Base-by-base conservation (phyloP, 192 early-diverging fungal genomes). In the Dimargaris verticillata region DNA sequence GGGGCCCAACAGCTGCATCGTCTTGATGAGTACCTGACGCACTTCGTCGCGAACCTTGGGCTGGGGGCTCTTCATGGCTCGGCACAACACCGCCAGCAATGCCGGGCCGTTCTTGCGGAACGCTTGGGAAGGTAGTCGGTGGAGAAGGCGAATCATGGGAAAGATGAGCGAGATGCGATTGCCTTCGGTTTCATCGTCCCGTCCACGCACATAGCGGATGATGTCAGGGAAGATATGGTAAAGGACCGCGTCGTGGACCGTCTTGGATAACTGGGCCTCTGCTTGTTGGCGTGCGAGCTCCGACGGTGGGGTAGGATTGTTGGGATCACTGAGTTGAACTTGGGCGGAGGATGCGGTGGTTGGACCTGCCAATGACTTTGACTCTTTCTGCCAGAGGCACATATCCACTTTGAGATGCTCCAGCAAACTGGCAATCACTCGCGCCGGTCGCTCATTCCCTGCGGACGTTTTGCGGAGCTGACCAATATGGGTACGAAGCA, bases 161-260 rank as follows among this genome's bases (percentile, higher is more conserved):
- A 96, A 64, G 1, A 91, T 89, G 13, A 99, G 68, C 1, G 93
- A 93, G 0, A 95, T 79, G 54, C 97, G 86, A 10, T 88, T 64
- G 17, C 75, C 78, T 41, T 95, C 71, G 52, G 79, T 88, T 17
- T 89, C 79, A 49, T 91, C 84, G 62, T 81, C 79, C 50, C 79
- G 75, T 47, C 88, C 74, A 38, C 77, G 80, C 24, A 98, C 64
- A 64, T 81, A 80, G 20, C 72, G 76, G 43, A 92, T 81, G 18
- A 99, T 73, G 44, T 84, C 84, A 0, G 97, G 97, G 13, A 99
- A 62, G 25, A 99, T 60, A 63, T 81, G 80, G 33, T 73, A 68
- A 7, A 91, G 72, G n/a, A 98, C 78, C 0, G 73, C 75, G 42
- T 80, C 74, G 62, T 91, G 91, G 53, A 97, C 86, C 25, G 70